Conservation (phyloP, 2,329 filamentous ascomycete genomes). For the Chrysoporthe cubensis region DNA sequence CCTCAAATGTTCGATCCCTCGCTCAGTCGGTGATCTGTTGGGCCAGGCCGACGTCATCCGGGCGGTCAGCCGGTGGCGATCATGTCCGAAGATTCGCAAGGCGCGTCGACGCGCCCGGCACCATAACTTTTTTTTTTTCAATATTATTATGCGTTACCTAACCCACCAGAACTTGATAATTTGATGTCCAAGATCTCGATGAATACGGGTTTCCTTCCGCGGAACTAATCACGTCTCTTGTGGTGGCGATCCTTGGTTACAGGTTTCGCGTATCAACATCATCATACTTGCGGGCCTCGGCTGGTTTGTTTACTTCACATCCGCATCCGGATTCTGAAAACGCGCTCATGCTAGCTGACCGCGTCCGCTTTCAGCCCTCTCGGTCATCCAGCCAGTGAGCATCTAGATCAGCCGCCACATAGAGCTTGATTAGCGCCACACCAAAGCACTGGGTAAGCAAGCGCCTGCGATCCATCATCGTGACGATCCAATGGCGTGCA, state of each 20-base stretch:
- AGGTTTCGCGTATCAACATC: slow-evolving; percentile 11
- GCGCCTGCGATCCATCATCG: slow-evolving; percentile 5
- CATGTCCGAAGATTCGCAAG: slow-evolving; percentile 12
- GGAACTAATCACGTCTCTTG: slow-evolving; percentile 16
- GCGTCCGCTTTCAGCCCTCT: neutral
- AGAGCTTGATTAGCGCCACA: neutral
- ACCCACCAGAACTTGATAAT: slow-evolving; percentile 2
- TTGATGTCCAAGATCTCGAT: slow-evolving; percentile 20
- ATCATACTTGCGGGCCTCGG: slow-evolving; percentile 2
- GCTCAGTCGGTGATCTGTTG: slow-evolving; percentile 24
- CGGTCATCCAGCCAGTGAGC: neutral
- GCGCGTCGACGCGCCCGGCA: slow-evolving; percentile 27
- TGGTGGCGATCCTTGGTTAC: neutral
- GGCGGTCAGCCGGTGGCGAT: slow-evolving; percentile 22
- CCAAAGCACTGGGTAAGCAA: slow-evolving; percentile 4
- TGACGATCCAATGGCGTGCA: slow-evolving; percentile 6
- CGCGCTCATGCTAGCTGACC: slow-evolving; percentile 16
- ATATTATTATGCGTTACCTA: slow-evolving; percentile 10
- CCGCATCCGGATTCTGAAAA: slow-evolving; percentile 11
- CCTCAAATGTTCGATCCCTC: slow-evolving; percentile 21
- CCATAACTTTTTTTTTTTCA: neutral
- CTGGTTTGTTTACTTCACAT: slow-evolving; percentile 28
- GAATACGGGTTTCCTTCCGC: neutral
- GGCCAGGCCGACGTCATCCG: slow-evolving; percentile 24
- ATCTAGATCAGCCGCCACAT: neutral